Base-by-base conservation (phyloP, 805 yeast genomes). In the Yamadazyma phyllophila region DNA sequence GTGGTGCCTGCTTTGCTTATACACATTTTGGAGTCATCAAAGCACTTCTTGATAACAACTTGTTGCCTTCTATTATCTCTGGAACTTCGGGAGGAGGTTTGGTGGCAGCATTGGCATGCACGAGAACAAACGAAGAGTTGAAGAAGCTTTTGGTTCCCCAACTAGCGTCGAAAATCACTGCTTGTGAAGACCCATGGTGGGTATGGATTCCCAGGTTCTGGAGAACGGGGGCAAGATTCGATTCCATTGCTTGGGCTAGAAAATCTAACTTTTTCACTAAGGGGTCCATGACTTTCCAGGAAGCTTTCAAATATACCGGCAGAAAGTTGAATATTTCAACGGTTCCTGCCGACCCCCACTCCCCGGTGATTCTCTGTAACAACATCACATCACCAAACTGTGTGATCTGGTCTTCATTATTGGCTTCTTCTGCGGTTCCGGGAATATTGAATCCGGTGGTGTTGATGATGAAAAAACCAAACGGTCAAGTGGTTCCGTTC, bases 1-100 rank as follows among this genome's bases (percentile, higher is more conserved):
- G 95, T 3, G 95, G 94, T 17, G 95, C 90, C 1, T 78, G 86
- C 26, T 87, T 86, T 61, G 80, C 91, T 1, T 83, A 84, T 53
- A 80, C 82, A 27, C 95, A 86, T 62, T 82, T 85, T 63, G 95
- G 95, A 2, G 78, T 86, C 2, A 74, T 85, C 24, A 82, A 82
- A 51, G 91, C 90, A 0, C 62, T 87, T 33, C 63, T 85, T 4
- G 90, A 87, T 47, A 76, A 77, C 46, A 84, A 82, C 58, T 63
- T 78, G 41, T 65, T 86, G 41, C 95, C 95, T 1, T 71, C 72
- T 4, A 83, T 86, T 31, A 69, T 87, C 7, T 78, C 87, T 30
- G 95, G 95, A 1, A 86, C 94, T 0, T 81, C 88, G 0, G 92
- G 94, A 1, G 95, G 95, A 12, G 92, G 90, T 1, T 64, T 85